Evolutionary conservation across 306 rosid species (phyloP).

Genomic region (Acacia crassicarpa): DNA sequence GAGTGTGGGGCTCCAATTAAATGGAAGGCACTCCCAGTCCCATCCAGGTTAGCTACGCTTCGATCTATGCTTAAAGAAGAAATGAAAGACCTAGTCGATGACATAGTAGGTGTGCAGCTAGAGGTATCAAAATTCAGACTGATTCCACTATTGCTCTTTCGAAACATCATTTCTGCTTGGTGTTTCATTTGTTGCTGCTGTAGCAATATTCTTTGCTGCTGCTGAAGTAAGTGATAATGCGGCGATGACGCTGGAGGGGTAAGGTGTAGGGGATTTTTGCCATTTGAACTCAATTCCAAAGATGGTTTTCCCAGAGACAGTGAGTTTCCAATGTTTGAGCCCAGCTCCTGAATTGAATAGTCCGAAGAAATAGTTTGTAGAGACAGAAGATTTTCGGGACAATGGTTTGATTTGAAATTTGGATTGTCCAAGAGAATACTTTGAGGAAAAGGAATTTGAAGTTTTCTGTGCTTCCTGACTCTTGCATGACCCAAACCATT

Average conservation of each 20-base stretch:
- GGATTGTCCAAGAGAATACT: slow-evolving; percentile 73
- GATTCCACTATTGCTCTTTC: slow-evolving; percentile 74
- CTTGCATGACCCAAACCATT: slow-evolving; percentile 85
- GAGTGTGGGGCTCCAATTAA: slow-evolving; percentile 78
- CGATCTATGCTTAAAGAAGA: slow-evolving; percentile 96
- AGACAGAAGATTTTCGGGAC: slow-evolving; percentile 44
- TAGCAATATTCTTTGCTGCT: slow-evolving; percentile 62
- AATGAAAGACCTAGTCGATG: slow-evolving; percentile 89
- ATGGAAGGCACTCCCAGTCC: slow-evolving; percentile 77
- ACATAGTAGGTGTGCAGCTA: slow-evolving; percentile 90
- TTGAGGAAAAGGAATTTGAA: slow-evolving; percentile 57
- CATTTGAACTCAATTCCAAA: slow-evolving; percentile 69
- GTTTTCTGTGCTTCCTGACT: slow-evolving; percentile 62
- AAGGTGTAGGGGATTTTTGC: slow-evolving; percentile 68
- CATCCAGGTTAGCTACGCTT: slow-evolving; percentile 85
- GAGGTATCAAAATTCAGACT: slow-evolving; percentile 87
- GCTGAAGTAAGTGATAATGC: slow-evolving; percentile 68
- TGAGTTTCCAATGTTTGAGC: slow-evolving; percentile 44
- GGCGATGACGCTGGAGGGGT: slow-evolving; percentile 51
- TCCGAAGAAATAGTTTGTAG: slow-evolving; percentile 51
- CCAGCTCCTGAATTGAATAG: slow-evolving; percentile 59
- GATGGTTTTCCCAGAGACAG: slow-evolving; percentile 60
- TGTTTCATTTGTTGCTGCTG: slow-evolving; percentile 74
- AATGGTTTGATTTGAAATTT: slow-evolving; percentile 44
- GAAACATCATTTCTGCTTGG: slow-evolving; percentile 74